phyloP scores from a whole-genome alignment of 371 early-diverging fungal species.

The Mortierella sp. region DNA sequence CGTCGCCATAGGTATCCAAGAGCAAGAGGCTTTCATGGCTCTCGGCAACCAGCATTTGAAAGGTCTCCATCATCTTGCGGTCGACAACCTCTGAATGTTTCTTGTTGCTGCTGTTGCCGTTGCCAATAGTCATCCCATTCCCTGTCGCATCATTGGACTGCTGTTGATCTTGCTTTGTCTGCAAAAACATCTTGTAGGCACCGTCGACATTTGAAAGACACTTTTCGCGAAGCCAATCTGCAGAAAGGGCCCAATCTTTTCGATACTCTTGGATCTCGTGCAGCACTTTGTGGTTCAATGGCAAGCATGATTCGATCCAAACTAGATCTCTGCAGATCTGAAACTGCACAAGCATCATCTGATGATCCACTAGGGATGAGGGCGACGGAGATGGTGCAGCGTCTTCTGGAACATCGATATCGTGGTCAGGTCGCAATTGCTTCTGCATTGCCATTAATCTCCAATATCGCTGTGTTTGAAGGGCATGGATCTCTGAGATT shows the following conservation, averaged over 20 bases:
- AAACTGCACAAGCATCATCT: slow-evolving; percentile 45
- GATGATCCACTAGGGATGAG: slow-evolving; percentile 21
- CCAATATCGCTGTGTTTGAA: slow-evolving; percentile 50
- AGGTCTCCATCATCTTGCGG: slow-evolving; percentile 57
- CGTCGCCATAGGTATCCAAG: slow-evolving; percentile 40
- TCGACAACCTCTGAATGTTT: slow-evolving; percentile 40
- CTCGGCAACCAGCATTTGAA: slow-evolving; percentile 53
- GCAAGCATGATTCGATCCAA: slow-evolving; percentile 55
- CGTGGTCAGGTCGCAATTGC: slow-evolving; percentile 3
- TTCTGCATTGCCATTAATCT: slow-evolving; percentile 28
- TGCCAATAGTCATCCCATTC: not conserved
- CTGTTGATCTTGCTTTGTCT: slow-evolving; percentile 37
- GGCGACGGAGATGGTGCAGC: not conserved
- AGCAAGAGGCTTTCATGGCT: slow-evolving; percentile 42
- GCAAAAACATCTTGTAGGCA: slow-evolving; percentile 53
- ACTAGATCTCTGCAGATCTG: slow-evolving; percentile 47
- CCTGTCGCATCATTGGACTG: not conserved
- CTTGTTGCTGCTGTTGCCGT: slow-evolving; percentile 2
- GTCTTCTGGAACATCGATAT: not conserved
- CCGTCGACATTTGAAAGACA: slow-evolving; percentile 50
- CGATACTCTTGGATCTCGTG: slow-evolving; percentile 57
- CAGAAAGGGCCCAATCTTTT: slow-evolving; percentile 51
- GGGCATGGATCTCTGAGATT: slow-evolving; percentile 43
- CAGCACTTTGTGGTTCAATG: slow-evolving; percentile 47
- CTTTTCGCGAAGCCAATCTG: slow-evolving; percentile 52